Evolutionary conservation across 164 flowering plant species (phyloP).

Genomic region (Berberis vulgaris): DNA sequence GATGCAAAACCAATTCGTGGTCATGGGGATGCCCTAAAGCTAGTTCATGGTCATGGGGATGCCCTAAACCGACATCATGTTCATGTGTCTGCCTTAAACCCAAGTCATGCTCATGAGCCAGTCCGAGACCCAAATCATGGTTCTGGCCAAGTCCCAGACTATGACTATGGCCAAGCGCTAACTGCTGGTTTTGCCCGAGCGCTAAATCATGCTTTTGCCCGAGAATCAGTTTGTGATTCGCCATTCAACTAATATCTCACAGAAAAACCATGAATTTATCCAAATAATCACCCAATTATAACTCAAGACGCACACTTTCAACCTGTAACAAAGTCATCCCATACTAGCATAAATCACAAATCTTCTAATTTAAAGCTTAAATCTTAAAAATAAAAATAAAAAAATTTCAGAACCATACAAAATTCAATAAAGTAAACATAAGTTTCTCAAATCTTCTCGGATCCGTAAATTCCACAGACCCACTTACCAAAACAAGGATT

Average conservation of each 20-base stretch:
- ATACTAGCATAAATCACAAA: too few relatives aligned
- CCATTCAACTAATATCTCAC: constrained; percentile 20
- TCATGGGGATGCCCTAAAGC: constrained; percentile 15
- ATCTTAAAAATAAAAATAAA: too few relatives aligned
- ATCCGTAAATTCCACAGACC: too few relatives aligned
- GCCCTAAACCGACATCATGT: constrained; percentile 30
- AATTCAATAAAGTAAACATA: background rate
- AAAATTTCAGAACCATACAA: background rate
- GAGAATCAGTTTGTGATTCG: constrained; percentile 33
- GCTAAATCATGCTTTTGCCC: constrained; percentile 33
- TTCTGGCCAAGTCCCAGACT: constrained; percentile 26
- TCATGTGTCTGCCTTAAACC: constrained; percentile 24
- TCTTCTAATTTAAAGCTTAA: too few relatives aligned
- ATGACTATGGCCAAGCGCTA: constrained; percentile 34
- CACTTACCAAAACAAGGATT: too few relatives aligned
- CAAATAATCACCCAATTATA: background rate
- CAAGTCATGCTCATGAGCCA: constrained; percentile 28
- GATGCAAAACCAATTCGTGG: too few relatives aligned
- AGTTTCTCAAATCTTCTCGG: too few relatives aligned
- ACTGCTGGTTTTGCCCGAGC: constrained; percentile 27
- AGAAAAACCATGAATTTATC: background rate
- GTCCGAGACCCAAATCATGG: constrained; percentile 22
- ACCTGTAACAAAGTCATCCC: too few relatives aligned
- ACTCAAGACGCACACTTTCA: too few relatives aligned
- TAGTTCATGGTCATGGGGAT: constrained; percentile 34